Percentiles rank a stretch among this genome's conserved stretches.
These are phyloP conservation scores for Psilocybe subaeruginosa DNA, from an alignment of 768 basidiomycete genomes.

Conservation along the genomic window DNA sequence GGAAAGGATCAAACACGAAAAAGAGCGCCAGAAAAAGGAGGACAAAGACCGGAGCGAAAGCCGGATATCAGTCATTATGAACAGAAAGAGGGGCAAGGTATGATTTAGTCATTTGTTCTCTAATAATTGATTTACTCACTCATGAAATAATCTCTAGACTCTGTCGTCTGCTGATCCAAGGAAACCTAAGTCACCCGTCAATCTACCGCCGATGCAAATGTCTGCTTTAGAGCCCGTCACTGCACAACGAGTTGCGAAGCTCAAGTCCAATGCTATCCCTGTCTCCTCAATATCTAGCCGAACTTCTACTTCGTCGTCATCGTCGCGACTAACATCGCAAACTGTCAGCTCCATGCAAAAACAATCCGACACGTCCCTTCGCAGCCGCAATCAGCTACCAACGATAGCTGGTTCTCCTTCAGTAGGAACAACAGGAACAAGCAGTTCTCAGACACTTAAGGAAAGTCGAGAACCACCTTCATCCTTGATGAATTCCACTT, in stretches of 20 bases:
- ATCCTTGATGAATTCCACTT: slow-evolving; percentile 53
- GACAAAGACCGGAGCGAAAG: slow-evolving; percentile 91
- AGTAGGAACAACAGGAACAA: slow-evolving; percentile 63
- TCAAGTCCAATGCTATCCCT: slow-evolving; percentile 61
- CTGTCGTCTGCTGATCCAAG: slow-evolving; percentile 82
- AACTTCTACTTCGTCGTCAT: slow-evolving; percentile 45
- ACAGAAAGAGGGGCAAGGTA: slow-evolving; percentile 91
- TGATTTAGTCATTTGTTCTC: slow-evolving; percentile 21
- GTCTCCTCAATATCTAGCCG: slow-evolving; percentile 39
- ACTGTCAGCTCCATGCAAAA: slow-evolving; percentile 89
- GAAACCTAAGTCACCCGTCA: slow-evolving; percentile 69
- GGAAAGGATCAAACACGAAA: slow-evolving; percentile 46
- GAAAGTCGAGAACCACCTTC: slow-evolving; percentile 61
- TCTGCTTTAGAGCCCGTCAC: slow-evolving; percentile 81
- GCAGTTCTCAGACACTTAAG: slow-evolving; percentile 48
- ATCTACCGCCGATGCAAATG: slow-evolving; percentile 90
- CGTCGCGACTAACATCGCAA: slow-evolving; percentile 75
- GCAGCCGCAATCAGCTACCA: slow-evolving; percentile 75
- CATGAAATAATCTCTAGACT: slow-evolving; percentile 52
- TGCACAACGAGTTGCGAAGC: slow-evolving; percentile 81
- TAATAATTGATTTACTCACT: slow-evolving; percentile 11
- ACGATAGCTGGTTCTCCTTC: slow-evolving; percentile 96
- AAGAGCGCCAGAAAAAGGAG: slow-evolving; percentile 67
- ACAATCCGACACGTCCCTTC: slow-evolving; percentile 81
- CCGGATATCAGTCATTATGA: slow-evolving; percentile 85